Base-by-base conservation (phyloP, 306 rosid species). In the Vigna mungo region DNA sequence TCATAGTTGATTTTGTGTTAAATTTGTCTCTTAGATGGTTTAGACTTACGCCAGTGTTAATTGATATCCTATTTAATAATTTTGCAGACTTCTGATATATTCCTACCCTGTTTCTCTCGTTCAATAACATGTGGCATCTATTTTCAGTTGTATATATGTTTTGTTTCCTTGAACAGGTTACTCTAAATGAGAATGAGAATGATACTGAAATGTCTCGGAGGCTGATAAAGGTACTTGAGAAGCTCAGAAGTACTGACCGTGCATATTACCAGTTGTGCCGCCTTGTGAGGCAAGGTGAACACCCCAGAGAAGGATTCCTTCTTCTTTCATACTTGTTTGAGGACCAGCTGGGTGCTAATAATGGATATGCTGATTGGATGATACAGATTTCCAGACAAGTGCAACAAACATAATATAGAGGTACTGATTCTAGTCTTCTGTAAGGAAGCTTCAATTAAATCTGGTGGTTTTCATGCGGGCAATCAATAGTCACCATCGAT, bases 231-330 rank as follows among this genome's bases (percentile, higher is more conserved):
- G 79, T 85, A 43, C 89, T 96, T 41, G 61, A 88, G 77, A 89
- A 85, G 75, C 79, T 89, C 27, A 89, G 99, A 84, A 93, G 86
- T 83, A 81, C 76, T 3, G 92, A 92, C 55, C 79, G 75, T 23
- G 88, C 94, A 55, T 88, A 88, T 72, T 85, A 85, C 85, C 97
- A 85, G 77, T 77, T 86, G 75, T 84, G 91, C 80, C 86, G 85
- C 72, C 97, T 92, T 85, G 97, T 96, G 82, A 89, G 99, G 87
- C 99, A 92, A 89, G 98, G 99, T 10, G 98, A 96, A 81, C 98
- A 96, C 41, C 98, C 98, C 61, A 89, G 89, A 78, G 99, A 96
- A 87, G 97, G 99, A 58, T 84, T 85, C 84, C 96, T 96, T 54
- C 75, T 92, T 2, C 96, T 96, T 48, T 77, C 91, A 60, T 87